These are phyloP conservation scores for Dipodascopsis uninucleata DNA, from an alignment of 805 yeast species.

Conservation along the genomic window DNA sequence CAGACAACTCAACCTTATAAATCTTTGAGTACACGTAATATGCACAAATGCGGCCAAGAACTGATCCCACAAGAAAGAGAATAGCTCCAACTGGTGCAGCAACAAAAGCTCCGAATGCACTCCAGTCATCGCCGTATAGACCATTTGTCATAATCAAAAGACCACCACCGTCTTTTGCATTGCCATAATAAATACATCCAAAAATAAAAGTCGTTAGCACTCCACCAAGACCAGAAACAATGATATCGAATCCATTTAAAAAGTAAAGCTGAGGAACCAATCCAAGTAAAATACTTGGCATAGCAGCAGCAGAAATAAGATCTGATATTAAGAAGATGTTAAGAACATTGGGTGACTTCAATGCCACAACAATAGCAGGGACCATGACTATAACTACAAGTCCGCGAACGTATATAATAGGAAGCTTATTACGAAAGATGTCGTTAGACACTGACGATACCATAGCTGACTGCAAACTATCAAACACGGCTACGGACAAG, in stretches of 20 bases:
- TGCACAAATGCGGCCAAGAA: constrained; percentile 10
- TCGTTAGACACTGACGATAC: constrained; percentile 88
- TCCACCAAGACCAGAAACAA: constrained; percentile 82
- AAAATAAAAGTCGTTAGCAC: constrained; percentile 73
- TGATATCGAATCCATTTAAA: constrained; percentile 73
- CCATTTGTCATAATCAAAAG: constrained; percentile 64
- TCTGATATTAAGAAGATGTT: constrained; percentile 90
- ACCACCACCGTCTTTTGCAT: constrained; percentile 72
- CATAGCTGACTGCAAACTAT: constrained; percentile 82
- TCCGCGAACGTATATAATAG: constrained; percentile 60
- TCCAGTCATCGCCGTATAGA: constrained; percentile 80
- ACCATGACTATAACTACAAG: constrained; percentile 73
- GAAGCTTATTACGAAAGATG: constrained; percentile 75
- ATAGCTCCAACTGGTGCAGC: constrained; percentile 84
- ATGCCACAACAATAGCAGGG: constrained; percentile 83
- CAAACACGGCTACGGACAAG: constrained; percentile 84
- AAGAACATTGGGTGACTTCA: constrained; percentile 75
- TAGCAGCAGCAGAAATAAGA: constrained; percentile 77
- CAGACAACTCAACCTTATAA: constrained; percentile 3
- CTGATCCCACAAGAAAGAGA: constrained; percentile 37
- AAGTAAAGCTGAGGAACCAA: constrained; percentile 63
- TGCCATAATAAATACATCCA: constrained; percentile 74
- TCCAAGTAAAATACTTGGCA: constrained; percentile 81
- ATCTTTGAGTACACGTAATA: constrained; percentile 3
- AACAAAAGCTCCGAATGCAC: constrained; percentile 90